A percentile compares a stretch with the other conserved stretches of the same genome.
These are phyloP conservation scores for Microascus cirrosus DNA, from an alignment of 2,329 filamentous ascomycete species.

Conservation along the genomic window DNA sequence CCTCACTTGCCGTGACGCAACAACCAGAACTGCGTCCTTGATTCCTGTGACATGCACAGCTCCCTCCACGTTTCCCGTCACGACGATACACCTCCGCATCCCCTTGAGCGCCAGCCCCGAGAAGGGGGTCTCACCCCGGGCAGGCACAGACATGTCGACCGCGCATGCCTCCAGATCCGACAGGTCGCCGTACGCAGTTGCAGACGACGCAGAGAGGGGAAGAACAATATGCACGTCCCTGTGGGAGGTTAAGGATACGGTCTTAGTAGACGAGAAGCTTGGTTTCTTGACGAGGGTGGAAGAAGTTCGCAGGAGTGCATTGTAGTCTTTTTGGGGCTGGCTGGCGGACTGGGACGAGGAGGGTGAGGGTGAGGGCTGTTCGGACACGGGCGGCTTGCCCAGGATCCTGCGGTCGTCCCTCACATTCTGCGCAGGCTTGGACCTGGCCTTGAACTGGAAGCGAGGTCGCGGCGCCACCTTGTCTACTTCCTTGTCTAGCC, in stretches of 20 bases:
- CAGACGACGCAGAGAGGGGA: constrained; percentile 57
- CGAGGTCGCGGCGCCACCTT: constrained; percentile 63
- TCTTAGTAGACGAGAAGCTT: constrained; percentile 49
- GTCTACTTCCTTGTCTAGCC: constrained; percentile 58
- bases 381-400: neutral
- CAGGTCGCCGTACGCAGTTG: constrained; percentile 63
- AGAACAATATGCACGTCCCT: constrained; percentile 64
- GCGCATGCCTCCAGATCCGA: constrained; percentile 60
- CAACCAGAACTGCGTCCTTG: constrained; percentile 61
- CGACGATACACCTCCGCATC: constrained; percentile 58
- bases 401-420: neutral
- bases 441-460: constrained; percentile 61
- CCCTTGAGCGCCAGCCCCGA: constrained; percentile 58
- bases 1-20: constrained; percentile 76
- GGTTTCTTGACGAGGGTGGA: constrained; percentile 39
- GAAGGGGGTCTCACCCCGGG: constrained; percentile 47
- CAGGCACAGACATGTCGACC: constrained; percentile 67
- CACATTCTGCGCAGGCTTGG: constrained; percentile 4
- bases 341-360: constrained; percentile 13
- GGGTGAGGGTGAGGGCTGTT: neutral
- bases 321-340: constrained; percentile 34
- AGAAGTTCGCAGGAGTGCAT: constrained; percentile 36
- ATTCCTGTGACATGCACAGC: constrained; percentile 75
- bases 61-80: constrained; percentile 69
- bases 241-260: constrained; percentile 58